phyloP scores from a whole-genome alignment of 2,329 filamentous ascomycete species.

The Coniochaeta pulveracea region DNA sequence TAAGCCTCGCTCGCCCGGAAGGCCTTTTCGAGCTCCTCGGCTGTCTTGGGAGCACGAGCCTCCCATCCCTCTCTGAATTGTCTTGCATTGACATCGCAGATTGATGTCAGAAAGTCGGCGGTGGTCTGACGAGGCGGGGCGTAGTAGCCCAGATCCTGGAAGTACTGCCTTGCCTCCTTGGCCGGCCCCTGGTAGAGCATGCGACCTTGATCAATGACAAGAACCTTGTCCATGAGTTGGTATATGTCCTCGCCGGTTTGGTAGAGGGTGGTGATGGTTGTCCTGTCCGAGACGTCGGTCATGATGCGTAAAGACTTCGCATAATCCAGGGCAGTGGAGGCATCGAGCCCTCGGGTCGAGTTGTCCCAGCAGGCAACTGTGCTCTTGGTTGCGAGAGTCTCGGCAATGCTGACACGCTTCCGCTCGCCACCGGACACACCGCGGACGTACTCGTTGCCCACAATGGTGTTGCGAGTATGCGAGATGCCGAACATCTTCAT shows the following conservation, averaged over 20 bases:
- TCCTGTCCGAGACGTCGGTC: neutral
- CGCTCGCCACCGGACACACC: conserved; percentile 52
- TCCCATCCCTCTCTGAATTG: neutral
- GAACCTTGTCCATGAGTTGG: conserved; percentile 61
- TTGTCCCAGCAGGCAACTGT: conserved; percentile 61
- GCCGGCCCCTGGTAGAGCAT: conserved; percentile 56
- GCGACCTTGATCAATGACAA: conserved; percentile 59
- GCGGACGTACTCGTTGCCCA: conserved; percentile 56
- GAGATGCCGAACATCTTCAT: conserved; percentile 58
- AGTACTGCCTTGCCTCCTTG: conserved; percentile 51
- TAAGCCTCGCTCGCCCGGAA: neutral
- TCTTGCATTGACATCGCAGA: conserved; percentile 26
- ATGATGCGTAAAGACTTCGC: neutral
- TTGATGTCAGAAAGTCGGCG: conserved; percentile 57
- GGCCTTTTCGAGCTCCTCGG: neutral
- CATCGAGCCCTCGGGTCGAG: conserved; percentile 55
- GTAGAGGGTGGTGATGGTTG: conserved; percentile 13
- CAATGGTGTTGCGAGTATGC: conserved; percentile 54
- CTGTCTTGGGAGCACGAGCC: neutral
- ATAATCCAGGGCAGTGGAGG: neutral
- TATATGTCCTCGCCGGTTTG: conserved; percentile 55
- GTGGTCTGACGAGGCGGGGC: conserved; percentile 40
- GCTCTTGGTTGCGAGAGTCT: conserved; percentile 32
- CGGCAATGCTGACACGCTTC: conserved; percentile 67
- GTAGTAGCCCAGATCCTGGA: conserved; percentile 43